Base-by-base conservation (phyloP, 2,329 filamentous ascomycete species). In the Penicillium occitanis region DNA sequence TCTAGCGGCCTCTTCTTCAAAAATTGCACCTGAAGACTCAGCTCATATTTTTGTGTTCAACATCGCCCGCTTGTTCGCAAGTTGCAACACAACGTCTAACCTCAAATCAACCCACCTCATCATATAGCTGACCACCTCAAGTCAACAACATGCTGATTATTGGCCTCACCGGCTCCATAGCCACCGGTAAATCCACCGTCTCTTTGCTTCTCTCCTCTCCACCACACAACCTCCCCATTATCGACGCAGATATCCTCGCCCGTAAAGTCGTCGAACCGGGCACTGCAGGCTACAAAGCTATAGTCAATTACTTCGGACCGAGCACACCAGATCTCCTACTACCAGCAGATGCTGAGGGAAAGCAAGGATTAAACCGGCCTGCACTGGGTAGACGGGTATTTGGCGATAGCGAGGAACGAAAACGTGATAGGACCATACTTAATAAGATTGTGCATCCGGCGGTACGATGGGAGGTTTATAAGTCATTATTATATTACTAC, bases 171-270 rank as follows among this genome's bases (percentile, higher is more conserved):
- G 95, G 95, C 76, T 97, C 93, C 68, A 98, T 99, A 76, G 95
- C 95, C 68, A 99, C 95, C 5, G 95, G 95, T 77, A 99, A 99
- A 86, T 97, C 94, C 55, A 99, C 94, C 70, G 93, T 97, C 64
- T 97, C 95, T 33, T 84, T 86, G 46, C 86, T 97, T 71, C 91
- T 99, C 73, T 88, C 90, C 61, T 84, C 87, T 4, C 83, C 91
- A 5, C 95, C 94, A 0, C 91, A 97, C 83, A 90, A 87, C 68
- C 86, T 99, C 68, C 93, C 95, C 73, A 86, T 99, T 72, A 90
- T 99, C 81, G 95, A 99, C 76, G 94, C 95, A 75, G 95, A 99
- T 81, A 81, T 96, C 65, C 86, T 98, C 68, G 94, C 95, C 58
- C 93, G 94, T 72, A 87, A 95, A 77, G 95, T 98, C 67, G 94